Base-by-base conservation (phyloP, 2,329 filamentous ascomycete species). In the Colletotrichum shisoi region DNA sequence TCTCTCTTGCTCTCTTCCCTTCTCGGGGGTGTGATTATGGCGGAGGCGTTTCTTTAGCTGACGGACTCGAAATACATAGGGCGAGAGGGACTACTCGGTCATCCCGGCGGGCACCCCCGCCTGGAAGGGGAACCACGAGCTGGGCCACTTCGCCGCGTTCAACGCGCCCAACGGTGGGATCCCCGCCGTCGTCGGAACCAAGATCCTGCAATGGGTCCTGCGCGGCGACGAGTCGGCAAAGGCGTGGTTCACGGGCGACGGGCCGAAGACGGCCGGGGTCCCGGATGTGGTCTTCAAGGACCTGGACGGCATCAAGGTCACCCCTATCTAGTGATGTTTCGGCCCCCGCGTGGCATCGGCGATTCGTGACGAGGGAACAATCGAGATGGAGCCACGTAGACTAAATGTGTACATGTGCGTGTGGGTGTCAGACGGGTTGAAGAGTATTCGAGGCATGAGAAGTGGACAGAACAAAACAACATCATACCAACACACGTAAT, bases 81-180 rank as follows among this genome's bases (percentile, higher is more conserved):
- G 63, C n/a, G 58, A 61, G 57, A 58, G 49, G 1, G 63, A 66
- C 63, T 66, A 62, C n/a, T 8, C 57, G 1, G 6, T 24, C 12
- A 4, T 66, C 19, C 57, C 63, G 1, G 27, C 49, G 1, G 45
- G 34, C 4, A 66, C 63, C 24, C 57, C 63, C 4, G 63, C 63
- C 11, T 66, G 63, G 63, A 66, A 61, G 7, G 63, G 40, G 0
- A 66, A 56, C 9, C 57, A 66, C 21, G 52, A 40, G 3, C 49
- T 62, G 8, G 63, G 63, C n/a, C 63, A 66, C 44, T 62, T 40
- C 8, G 63, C 51, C 37, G 63, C 63, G 1, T 66, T 66, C 13
- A 34, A 61, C 19, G 63, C 49, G 4, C 58, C 48, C 21, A 56
- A 61, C 11, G 63, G 49, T 13, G 58, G 63, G 2, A 62, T 62